Evolutionary conservation across 768 basidiomycete genomes (phyloP), one percentile per base, ranked within the genome.

Genomic region (Candolleomyces aberdarensis): DNA sequence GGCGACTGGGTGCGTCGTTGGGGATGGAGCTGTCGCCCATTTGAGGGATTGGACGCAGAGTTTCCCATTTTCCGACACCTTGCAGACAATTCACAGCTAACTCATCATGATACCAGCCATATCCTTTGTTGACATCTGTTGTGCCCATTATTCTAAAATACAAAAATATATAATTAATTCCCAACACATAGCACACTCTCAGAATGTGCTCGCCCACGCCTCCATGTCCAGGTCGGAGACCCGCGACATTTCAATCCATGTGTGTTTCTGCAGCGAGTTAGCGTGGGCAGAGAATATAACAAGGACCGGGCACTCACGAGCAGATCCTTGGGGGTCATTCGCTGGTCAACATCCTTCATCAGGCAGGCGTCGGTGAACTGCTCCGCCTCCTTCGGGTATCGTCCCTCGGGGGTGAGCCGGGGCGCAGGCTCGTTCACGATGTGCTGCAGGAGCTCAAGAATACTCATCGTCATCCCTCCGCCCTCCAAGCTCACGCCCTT

Each of bases 391-490:
- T 74, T 72, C 3, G 91, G 89, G 80, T 78, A 84, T 47, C 80
- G 82, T 40, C 88, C 88, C 60, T 90, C 87, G 1, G 87, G 85
- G 11, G 87, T 88, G 65, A 99, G 74, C 69, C 85, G 81, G 46
- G 97, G 97, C 29, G 97, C 96, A 60, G 96, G 94, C 76, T 98
- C 97, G 70, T 98, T 98, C 56, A 99, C 97, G 67, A 99, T 98
- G 71, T 98, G 94, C 71, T 98, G 97, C 63, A 99, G 77, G 56
- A 99, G 74, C 76, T 99, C 97, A 65, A 99, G 76, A 73, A 99
- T 98, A 68, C 90, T 92, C 96, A 99, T 98, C 65, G 94, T 97
- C 90, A 94, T 95, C 32, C 91, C 92, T 1, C 94, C 92, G 41
- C 96, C 96, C 71, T 96, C 94, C 65, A 97, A 75, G 66, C 89